Percentiles rank a stretch among this genome's conserved stretches.
Evolutionary conservation across 768 basidiomycete genomes (phyloP).

Genomic region (Russula olivacea): DNA sequence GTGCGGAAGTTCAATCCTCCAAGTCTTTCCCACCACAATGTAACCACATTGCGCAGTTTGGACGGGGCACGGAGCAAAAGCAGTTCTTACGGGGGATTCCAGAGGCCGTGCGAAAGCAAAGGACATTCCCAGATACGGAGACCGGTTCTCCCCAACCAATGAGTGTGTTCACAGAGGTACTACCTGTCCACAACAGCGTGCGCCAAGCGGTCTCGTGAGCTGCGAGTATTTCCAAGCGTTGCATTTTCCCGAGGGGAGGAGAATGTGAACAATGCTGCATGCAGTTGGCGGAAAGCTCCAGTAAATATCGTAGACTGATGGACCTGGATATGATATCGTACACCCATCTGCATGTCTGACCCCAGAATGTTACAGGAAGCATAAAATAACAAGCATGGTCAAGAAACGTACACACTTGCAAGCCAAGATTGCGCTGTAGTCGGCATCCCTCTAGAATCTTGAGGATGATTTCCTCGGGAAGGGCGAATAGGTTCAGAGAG

Average conservation of each 20-base stretch:
- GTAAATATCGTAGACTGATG: conserved; percentile 7
- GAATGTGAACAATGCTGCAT: background rate
- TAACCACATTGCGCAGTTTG: conserved; percentile 11
- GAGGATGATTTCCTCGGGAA: conserved; percentile 10
- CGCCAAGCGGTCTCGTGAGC: conserved; percentile 4
- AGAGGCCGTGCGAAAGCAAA: background rate
- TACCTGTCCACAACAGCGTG: background rate
- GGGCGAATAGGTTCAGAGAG: background rate
- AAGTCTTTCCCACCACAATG: conserved; percentile 4
- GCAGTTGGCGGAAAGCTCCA: conserved; percentile 11
- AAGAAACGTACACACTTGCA: conserved; percentile 2
- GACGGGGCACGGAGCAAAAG: conserved; percentile 13
- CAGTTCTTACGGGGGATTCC: background rate
- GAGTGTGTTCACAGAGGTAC: background rate
- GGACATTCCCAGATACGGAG: conserved; percentile 6
- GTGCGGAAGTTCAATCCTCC: conserved; percentile 3
- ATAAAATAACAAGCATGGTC: background rate
- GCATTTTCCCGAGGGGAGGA: background rate
- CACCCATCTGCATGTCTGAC: conserved; percentile 4
- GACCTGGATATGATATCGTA: conserved; percentile 1
- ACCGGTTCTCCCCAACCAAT: conserved; percentile 8
- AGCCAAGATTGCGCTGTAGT: background rate
- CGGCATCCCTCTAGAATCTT: background rate
- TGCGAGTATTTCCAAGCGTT: conserved; percentile 1
- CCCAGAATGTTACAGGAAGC: background rate